These are phyloP conservation scores for Aspergillus carbonarius DNA, from an alignment of 2,329 filamentous ascomycete species.

Conservation along the genomic window DNA sequence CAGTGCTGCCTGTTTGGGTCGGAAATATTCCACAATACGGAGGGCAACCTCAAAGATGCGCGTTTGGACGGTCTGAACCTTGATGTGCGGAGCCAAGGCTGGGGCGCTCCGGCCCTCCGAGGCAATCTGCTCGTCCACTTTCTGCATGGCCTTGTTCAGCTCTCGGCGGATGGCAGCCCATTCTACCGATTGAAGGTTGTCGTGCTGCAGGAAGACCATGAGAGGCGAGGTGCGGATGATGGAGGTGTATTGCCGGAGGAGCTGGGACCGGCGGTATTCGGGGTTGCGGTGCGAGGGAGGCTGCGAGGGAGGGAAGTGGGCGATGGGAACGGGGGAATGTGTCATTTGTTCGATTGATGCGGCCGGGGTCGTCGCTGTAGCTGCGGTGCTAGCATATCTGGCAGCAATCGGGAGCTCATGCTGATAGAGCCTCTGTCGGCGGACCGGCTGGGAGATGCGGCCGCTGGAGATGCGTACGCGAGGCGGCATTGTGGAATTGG, in stretches of 20 bases:
- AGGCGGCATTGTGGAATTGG: constrained; percentile 51
- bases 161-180: constrained; percentile 72
- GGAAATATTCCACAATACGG: constrained; percentile 81
- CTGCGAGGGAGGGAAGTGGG: constrained; percentile 64
- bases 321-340: constrained; percentile 45
- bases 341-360: constrained; percentile 53
- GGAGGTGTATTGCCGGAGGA: constrained; percentile 83
- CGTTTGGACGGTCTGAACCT: constrained; percentile 81
- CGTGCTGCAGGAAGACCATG: constrained; percentile 82
- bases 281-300: constrained; percentile 84
- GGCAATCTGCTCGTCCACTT: constrained; percentile 67
- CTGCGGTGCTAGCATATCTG: constrained; percentile 41
- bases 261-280: constrained; percentile 85
- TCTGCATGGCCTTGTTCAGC: constrained; percentile 59
- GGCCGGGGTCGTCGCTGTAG: constrained; percentile 52
- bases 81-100: constrained; percentile 60
- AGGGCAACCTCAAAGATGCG: constrained; percentile 85
- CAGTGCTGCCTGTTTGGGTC: constrained; percentile 46
- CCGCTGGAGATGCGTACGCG: constrained; percentile 47
- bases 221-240: constrained; percentile 81
- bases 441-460: constrained; percentile 36
- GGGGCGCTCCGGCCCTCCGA: constrained; percentile 48
- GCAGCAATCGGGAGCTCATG: constrained; percentile 42
- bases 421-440: constrained; percentile 38
- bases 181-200: constrained; percentile 72